Evolutionary conservation across 768 basidiomycete species (phyloP), one percentile per base, ranked within the genome.

Genomic region (Cyclocybe cylindracea): DNA sequence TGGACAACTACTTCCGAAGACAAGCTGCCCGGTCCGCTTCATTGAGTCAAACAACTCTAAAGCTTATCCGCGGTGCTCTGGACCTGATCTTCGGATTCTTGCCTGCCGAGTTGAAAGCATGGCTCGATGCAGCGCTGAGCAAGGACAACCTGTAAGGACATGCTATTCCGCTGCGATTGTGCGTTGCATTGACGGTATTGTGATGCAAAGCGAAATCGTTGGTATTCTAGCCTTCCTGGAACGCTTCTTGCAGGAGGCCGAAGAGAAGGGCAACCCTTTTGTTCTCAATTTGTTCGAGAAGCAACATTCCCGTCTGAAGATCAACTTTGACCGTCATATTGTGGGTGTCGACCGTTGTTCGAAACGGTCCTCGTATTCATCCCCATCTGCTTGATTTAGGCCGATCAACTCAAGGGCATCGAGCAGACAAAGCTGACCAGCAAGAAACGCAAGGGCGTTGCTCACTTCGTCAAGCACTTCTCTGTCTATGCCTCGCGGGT

Each of bases 61-160:
- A 95, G 71, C 80, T 95, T 7, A 81, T 94, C 31, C 84, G 92
- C 14, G 86, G 87, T 2, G 91, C 94, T 29, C 84, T 98, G 89
- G 96, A 98, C 58, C 71, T 96, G 46, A 94, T 98, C 46, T 98
- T 98, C 66, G 94, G 94, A 7, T 98, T 96, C 73, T 72, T 98
- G 13, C 86, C 88, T 2, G 75, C 77, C 1, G 94, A 96, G 64
- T 51, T 98, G 54, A 91, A 89, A 68, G 71, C 75, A 18, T 98
- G 93, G 93, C 74, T 94, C 10, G 95, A 98, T 57, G 76, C 67
- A 13, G 88, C 89, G 0, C 61, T 95, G 38, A 78, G 79, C 33
- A 86, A 81, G 58, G 95, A 97, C 65, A 76, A 70, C 53, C 74
- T 95, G 95, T 94, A 65, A 69, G 67, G 46, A 45, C 55, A 52